These are phyloP conservation scores for Neofusicoccum ribis DNA, from an alignment of 2,329 filamentous ascomycete species.

Conservation along the genomic window DNA sequence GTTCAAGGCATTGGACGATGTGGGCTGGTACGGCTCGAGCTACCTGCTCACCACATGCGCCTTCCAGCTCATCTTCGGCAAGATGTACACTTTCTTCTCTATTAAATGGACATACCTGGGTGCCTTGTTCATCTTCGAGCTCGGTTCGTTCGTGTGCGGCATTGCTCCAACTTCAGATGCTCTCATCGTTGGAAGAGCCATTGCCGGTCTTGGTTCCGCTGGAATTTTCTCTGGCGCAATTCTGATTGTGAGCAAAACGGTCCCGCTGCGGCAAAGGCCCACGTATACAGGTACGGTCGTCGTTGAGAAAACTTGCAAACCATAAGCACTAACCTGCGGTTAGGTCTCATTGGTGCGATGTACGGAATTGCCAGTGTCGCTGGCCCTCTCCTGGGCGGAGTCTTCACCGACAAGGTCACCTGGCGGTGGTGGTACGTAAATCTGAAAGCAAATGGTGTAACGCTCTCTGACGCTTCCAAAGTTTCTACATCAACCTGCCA, in stretches of 20 bases:
- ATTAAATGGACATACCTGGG: slow-evolving; percentile 50
- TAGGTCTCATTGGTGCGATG: slow-evolving; percentile 50
- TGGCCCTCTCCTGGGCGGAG: slow-evolving; percentile 51
- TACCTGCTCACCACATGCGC: slow-evolving; percentile 46
- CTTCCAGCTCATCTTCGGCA: slow-evolving; percentile 41
- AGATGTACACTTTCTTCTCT: slow-evolving; percentile 49
- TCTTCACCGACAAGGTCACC: slow-evolving; percentile 46
- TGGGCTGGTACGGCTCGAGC: slow-evolving; percentile 33
- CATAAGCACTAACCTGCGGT: slow-evolving; percentile 35
- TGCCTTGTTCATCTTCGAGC: slow-evolving; percentile 51
- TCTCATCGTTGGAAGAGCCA: slow-evolving; percentile 53
- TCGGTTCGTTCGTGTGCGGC: slow-evolving; percentile 55
- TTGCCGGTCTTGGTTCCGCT: slow-evolving; percentile 53
- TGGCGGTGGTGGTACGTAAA: slow-evolving; percentile 48
- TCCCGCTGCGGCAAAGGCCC: slow-evolving; percentile 49
- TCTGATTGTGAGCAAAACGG: slow-evolving; percentile 47
- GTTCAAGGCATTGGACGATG: slow-evolving; percentile 27
- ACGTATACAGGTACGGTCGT: slow-evolving; percentile 34
- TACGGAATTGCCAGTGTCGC: slow-evolving; percentile 51
- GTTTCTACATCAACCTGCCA: slow-evolving; percentile 56
- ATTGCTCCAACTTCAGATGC: slow-evolving; percentile 50
- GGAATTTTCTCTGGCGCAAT: slow-evolving; percentile 54
- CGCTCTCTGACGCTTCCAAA: neutral
- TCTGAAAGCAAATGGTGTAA: slow-evolving; percentile 23
- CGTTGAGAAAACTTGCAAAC: neutral